Evolutionary conservation across 1,284 basidiomycete species (phyloP), one percentile per base, ranked within the genome.

Genomic region (Malassezia slooffiae): DNA sequence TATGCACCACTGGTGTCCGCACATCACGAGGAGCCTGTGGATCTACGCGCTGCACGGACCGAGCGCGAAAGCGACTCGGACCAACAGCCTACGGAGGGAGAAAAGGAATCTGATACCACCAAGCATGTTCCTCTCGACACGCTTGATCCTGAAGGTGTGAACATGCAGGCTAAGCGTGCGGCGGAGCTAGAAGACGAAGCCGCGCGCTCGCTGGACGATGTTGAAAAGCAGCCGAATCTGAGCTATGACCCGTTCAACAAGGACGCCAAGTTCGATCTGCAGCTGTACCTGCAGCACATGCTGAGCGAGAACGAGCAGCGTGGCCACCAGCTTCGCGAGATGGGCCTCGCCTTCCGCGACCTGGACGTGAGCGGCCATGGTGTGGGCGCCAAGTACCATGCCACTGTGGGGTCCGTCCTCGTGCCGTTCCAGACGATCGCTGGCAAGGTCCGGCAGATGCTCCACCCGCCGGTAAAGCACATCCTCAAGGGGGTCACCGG

Each of bases 251-350:
- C 59, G 13, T 57, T 62, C 20, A 57, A 61, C 38, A 48, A 55
- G 38, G 38, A 48, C 9, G 67, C 64, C 32, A 58, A 60, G n/a
- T 71, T 71, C 27, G 67, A 70, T 35, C 60, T 70, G 17, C 61
- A 62, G 40, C 38, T 41, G 13, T 70, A 65, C 50, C 49, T 71
- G 8, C 49, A 51, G 19, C 52, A 61, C 21, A 34, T 62, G 32
- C 36, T 67, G 22, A 40, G 50, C 15, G 55, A 55, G 24, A 50
- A 48, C 3, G 50, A 60, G 20, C 52, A 57, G 20, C 34, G 54
- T 11, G 58, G 60, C 4, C 47, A 62, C 33, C 45, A 58, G 31
- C 36, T 22, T 0, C 36, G 66, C 5, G 41, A 57, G 23, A 56
- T 58, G 52, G 50, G 50, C 9, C 43, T 55, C 12, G 52, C 50